phyloP scores from a whole-genome alignment of 768 basidiomycete genomes.

The Rubroboletus satanas region DNA sequence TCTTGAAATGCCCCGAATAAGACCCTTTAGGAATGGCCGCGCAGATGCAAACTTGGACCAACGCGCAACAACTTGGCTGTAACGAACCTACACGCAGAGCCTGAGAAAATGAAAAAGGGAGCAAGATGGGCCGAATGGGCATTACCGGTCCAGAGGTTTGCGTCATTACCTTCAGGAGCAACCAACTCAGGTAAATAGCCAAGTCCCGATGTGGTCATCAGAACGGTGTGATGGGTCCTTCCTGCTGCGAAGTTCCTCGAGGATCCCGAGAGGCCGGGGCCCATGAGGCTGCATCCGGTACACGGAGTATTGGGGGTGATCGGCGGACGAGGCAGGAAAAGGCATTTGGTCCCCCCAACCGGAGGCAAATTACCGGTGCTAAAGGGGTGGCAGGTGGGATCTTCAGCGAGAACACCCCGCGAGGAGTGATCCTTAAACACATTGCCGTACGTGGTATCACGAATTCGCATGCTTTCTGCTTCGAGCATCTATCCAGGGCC shows the following conservation, averaged over 20 bases:
- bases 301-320: neutral
- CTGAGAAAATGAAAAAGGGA: conserved; percentile 18
- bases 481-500: neutral
- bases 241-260: conserved; percentile 11
- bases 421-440: neutral
- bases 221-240: neutral
- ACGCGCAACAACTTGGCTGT: neutral
- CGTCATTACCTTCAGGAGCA: conserved; percentile 4
- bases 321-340: neutral
- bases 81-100: conserved; percentile 5
- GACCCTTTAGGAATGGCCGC: conserved; percentile 5
- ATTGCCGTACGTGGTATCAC: neutral
- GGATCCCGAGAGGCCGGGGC: conserved; percentile 3
- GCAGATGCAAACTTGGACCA: conserved; percentile 1
- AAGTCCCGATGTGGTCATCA: conserved; percentile 9
- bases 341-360: neutral
- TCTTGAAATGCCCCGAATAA: neutral
- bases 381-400: neutral
- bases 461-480: neutral
- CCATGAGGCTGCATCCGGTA: neutral
- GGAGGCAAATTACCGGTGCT: neutral
- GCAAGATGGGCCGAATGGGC: conserved; percentile 10
- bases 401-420: conserved; percentile 11
- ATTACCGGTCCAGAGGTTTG: conserved; percentile 1
- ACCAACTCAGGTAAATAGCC: conserved; percentile 7